Percentiles rank a stretch among this genome's conserved stretches.
Evolutionary conservation across 1,139 yeast species (phyloP).

Genomic region (Yarrowia galli): DNA sequence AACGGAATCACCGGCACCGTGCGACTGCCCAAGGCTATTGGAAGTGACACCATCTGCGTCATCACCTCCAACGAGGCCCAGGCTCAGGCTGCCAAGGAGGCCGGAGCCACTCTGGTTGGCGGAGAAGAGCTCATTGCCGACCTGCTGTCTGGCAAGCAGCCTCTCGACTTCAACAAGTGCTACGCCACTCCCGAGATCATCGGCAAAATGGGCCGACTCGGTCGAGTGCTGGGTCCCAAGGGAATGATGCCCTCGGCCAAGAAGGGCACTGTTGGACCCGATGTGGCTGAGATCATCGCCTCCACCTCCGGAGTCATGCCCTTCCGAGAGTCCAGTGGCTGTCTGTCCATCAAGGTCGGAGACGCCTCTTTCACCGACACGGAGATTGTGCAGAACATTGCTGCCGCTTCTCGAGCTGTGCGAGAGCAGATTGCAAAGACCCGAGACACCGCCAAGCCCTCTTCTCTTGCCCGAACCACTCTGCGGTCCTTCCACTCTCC

Average conservation of each 20-base stretch:
- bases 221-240: constrained; percentile 82
- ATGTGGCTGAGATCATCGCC: constrained; percentile 61
- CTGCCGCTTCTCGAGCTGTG: constrained; percentile 72
- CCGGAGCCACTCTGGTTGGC: constrained; percentile 71
- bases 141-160: constrained; percentile 60
- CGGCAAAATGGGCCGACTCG: constrained; percentile 66
- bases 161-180: constrained; percentile 72
- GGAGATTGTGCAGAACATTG: constrained; percentile 75
- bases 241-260: constrained; percentile 89
- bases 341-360: constrained; percentile 73
- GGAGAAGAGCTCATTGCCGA: constrained; percentile 73
- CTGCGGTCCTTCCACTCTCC: constrained; percentile 37
- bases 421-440: constrained; percentile 57
- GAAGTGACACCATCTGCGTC: constrained; percentile 67
- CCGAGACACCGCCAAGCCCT: constrained; percentile 37
- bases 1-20: constrained; percentile 78
- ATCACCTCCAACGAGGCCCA: constrained; percentile 66
- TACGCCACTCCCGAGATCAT: constrained; percentile 86
- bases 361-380: constrained; percentile 79
- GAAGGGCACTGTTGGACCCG: constrained; percentile 74
- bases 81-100: constrained; percentile 60
- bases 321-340: constrained; percentile 70
- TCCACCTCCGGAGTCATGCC: constrained; percentile 68
- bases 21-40: constrained; percentile 76
- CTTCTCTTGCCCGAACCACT: constrained; percentile 36